Base-by-base conservation (phyloP, 768 basidiomycete species). In the Lactarius sp. region DNA sequence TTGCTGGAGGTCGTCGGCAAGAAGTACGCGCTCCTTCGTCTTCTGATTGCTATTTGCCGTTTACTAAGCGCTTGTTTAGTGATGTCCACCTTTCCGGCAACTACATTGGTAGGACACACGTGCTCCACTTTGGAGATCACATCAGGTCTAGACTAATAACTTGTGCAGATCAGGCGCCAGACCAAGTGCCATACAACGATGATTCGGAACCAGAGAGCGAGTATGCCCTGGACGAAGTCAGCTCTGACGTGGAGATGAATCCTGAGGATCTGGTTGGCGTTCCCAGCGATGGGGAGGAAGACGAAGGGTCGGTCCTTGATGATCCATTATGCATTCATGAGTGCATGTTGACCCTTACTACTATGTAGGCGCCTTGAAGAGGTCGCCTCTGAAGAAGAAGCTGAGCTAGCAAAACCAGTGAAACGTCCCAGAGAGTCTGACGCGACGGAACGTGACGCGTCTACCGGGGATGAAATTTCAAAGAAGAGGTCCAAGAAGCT, bases 171-270 rank as follows among this genome's bases (percentile, higher is more conserved):
- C 86, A 88, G 71, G 63, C 69, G 6, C 74, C 76, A 9, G 80
- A 86, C 65, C 76, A 80, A 44, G 77, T 80, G 31, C 82, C 84
- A 3, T 79, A 73, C 66, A 77, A 73, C 37, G 77, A 71, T 31
- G 83, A 85, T 57, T 71, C 74, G n/a, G 85, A 85, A 7, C 80
- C 68, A 34, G 82, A 88, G 49, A 85, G 83, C 55, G 85, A 76
- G 0, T 88, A 81, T 65, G 80, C 85, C 68, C 79, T 90, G n/a
- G 81, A 80, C 44, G 87, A 90, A 61, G 86, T 92, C 58, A 87
- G 86, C 75, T 92, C 87, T 6, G 92, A 94, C 70, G 89, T 92
- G 46, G 90, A 93, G 71, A 79, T 93, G 70, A 80, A 87, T 67
- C 78, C 79, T 0, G 81, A 81, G 42, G 87, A 86, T 14, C 65